Conservation (phyloP, 345 rosid species). For the Citrus hindsii region DNA sequence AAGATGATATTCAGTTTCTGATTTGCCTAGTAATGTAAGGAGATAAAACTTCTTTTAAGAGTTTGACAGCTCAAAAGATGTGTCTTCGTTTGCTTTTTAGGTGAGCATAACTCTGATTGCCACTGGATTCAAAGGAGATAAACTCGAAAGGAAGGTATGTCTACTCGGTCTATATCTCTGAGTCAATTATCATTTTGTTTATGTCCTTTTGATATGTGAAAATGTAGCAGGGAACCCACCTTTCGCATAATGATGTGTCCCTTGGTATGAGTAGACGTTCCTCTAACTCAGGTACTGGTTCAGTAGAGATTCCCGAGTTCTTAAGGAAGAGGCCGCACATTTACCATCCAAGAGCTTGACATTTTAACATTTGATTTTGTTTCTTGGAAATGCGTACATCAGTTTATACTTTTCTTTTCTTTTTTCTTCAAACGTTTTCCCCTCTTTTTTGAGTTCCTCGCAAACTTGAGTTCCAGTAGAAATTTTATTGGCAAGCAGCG, state of each 20-base stretch:
- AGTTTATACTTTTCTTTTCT: background rate
- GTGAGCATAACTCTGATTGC: slow-evolving; percentile 7
- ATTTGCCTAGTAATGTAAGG: background rate
- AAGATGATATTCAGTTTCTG: background rate
- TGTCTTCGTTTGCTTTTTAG: background rate
- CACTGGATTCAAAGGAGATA: background rate
- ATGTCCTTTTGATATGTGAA: background rate
- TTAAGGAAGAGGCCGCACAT: background rate
- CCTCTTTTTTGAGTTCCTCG: too few species aligned
- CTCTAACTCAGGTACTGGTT: background rate
- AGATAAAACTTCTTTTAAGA: background rate
- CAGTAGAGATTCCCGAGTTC: background rate
- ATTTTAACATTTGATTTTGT: background rate
- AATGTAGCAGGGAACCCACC: background rate
- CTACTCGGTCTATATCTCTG: background rate
- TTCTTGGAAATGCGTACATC: background rate
- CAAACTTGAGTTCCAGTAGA: background rate
- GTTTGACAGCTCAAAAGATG: background rate
- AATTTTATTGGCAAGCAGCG: background rate
- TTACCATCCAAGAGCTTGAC: background rate
- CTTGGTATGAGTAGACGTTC: background rate
- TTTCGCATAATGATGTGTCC: background rate
- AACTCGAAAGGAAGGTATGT: background rate
- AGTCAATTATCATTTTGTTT: background rate
- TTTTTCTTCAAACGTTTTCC: too few species aligned